phyloP scores from a whole-genome alignment of 768 basidiomycete species.

The Serendipita sp. region DNA sequence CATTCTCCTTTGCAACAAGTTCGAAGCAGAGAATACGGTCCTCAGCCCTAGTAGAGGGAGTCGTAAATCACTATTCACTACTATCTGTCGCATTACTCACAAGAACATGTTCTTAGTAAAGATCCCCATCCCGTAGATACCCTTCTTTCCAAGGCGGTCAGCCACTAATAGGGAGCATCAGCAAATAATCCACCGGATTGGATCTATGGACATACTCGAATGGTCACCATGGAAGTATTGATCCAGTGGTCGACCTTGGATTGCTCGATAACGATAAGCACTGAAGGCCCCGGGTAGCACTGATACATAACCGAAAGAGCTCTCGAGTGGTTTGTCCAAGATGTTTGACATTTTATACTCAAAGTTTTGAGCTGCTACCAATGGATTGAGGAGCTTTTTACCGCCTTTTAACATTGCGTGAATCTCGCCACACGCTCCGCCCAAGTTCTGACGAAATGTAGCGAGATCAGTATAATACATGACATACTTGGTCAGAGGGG shows the following conservation, averaged over 20 bases:
- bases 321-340: slow-evolving; percentile 90
- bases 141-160: slow-evolving; percentile 80
- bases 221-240: slow-evolving; percentile 40
- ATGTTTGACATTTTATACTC: slow-evolving; percentile 98
- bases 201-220: slow-evolving; percentile 14
- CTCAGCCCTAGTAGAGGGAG: slow-evolving; percentile 39
- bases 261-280: slow-evolving; percentile 86
- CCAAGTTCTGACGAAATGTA: slow-evolving; percentile 28
- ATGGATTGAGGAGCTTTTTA: slow-evolving; percentile 76
- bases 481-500: slow-evolving; percentile 7
- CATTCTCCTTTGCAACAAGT: slow-evolving; percentile 76
- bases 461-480: not conserved
- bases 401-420: slow-evolving; percentile 94
- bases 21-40: slow-evolving; percentile 98
- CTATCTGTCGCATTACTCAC: slow-evolving; percentile 10
- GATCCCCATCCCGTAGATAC: slow-evolving; percentile 92
- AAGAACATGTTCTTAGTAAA: slow-evolving; percentile 71
- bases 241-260: slow-evolving; percentile 60
- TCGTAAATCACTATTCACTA: too few relatives aligned
- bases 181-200: slow-evolving; percentile 17
- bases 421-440: slow-evolving; percentile 88
- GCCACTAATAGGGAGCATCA: slow-evolving; percentile 73
- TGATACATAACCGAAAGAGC: slow-evolving; percentile 88
- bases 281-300: slow-evolving; percentile 95
- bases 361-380: slow-evolving; percentile 91